Conservation (phyloP, 192 early-diverging fungal genomes). For the Kappamyces sp. region DNA sequence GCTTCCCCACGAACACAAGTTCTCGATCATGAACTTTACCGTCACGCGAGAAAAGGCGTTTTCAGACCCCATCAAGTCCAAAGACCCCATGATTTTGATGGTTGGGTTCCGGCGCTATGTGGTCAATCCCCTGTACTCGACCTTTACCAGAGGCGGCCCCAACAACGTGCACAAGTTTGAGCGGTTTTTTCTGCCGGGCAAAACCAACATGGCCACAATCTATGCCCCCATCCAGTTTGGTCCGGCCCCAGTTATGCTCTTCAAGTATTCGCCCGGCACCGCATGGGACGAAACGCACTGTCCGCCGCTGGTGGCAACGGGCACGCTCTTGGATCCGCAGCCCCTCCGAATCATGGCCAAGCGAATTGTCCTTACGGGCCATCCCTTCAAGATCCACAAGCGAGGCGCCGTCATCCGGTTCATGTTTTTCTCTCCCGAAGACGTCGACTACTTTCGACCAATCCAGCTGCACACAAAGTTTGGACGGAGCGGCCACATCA, state of each 20-base stretch:
- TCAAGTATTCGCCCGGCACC: slow-evolving; percentile 47
- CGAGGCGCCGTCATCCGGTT: slow-evolving; percentile 85
- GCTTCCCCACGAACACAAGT: slow-evolving; percentile 90
- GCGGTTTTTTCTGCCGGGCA: slow-evolving; percentile 75
- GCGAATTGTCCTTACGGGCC: slow-evolving; percentile 87
- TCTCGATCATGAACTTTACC: slow-evolving; percentile 77
- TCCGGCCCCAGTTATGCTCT: slow-evolving; percentile 73
- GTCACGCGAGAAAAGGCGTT: slow-evolving; percentile 48
- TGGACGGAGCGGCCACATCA: slow-evolving; percentile 87
- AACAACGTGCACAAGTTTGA: slow-evolving; percentile 97
- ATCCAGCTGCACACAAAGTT: slow-evolving; percentile 87
- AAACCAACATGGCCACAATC: slow-evolving; percentile 71
- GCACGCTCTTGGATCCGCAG: slow-evolving; percentile 66
- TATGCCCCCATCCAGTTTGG: slow-evolving; percentile 92
- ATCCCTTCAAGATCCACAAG: slow-evolving; percentile 93
- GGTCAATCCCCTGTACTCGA: slow-evolving; percentile 83
- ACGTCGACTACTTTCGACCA: slow-evolving; percentile 94
- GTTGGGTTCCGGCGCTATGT: slow-evolving; percentile 83
- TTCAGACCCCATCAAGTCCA: slow-evolving; percentile 56
- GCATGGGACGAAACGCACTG: slow-evolving; percentile 10
- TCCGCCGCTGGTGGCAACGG: slow-evolving; percentile 71
- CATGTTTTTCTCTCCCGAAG: slow-evolving; percentile 95
- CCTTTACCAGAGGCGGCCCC: slow-evolving; percentile 68
- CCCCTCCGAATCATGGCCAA: slow-evolving; percentile 88
- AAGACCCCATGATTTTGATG: slow-evolving; percentile 84